Base-by-base conservation (phyloP, 2,329 filamentous ascomycete species). In the Exophiala mesophila region DNA sequence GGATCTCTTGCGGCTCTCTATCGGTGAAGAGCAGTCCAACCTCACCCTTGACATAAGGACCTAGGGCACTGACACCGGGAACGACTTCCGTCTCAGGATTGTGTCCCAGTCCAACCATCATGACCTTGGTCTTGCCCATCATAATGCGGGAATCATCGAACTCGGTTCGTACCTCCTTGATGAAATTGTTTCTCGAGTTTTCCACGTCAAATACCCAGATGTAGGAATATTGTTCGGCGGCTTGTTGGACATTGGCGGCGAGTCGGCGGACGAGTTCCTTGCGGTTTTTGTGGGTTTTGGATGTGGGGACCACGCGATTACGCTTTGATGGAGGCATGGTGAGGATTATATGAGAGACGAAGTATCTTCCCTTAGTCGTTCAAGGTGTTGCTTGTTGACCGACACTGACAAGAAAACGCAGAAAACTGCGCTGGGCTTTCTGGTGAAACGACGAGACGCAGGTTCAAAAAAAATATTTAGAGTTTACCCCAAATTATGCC, bases 71-170 rank as follows among this genome's bases (percentile, higher is more conserved):
- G 58, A 92, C 79, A 62, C 87, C 86, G 32, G 85, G 78, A 55
- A 87, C 85, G 67, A 85, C 78, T 68, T 89, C 87, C 59, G 87
- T 84, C 60, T 85, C 83, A 55, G 81, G 75, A 40, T 74, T 82
- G 53, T 78, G 77, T 61, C 92, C 92, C 18, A 98, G 83, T 44
- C 92, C 89, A 69, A 92, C 90, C 58, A 86, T 82, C 88, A 97
- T 97, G 66, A 98, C 89, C 71, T 97, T 97, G 47, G 90, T 97
- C 74, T 97, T 98, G 70, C 90, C 92, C 69, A 96, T 97, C 80
- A 97, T 97, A 64, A 98, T 73, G 57, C 89, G 44, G 39, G 39
- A 58, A 43, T 54, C 59, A 36, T 58, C 61, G 30, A 64, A 54
- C 10, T 62, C 64, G 18, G 62, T 57, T 20, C 54, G 45, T 26